Conservation (phyloP, 352 stramenopile genomes). For the Pythium utonaiense region DNA sequence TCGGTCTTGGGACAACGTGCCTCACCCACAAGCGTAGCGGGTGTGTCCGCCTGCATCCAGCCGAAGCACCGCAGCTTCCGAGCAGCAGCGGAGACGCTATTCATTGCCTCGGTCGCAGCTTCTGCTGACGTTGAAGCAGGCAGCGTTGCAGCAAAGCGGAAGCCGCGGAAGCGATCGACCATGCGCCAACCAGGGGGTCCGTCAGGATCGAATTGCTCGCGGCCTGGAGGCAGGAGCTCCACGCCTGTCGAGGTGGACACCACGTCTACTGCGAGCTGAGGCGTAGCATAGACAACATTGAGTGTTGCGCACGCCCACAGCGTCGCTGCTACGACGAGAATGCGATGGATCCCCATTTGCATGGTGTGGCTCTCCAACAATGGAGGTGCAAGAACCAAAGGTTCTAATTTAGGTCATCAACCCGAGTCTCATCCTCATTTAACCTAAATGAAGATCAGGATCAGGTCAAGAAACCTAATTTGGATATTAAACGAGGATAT, state of each 20-base stretch:
- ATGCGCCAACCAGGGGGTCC: constrained; percentile 16
- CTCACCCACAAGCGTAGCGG: constrained; percentile 9
- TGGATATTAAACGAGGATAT: neutral
- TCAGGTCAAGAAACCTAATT: no score
- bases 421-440: no score
- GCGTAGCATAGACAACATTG: neutral
- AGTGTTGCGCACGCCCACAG: neutral
- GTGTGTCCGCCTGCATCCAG: constrained; percentile 15
- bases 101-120: neutral
- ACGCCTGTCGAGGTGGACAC: neutral
- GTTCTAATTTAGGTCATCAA: constrained; percentile 8
- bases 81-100: neutral
- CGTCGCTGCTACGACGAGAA: neutral
- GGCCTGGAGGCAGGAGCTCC: neutral
- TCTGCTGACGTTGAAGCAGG: neutral
- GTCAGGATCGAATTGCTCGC: constrained; percentile 2
- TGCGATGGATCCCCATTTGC: no score
- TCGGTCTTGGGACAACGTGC: constrained; percentile 11
- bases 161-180: constrained; percentile 19
- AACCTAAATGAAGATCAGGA: no score
- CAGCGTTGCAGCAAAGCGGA: constrained; percentile 14
- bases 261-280: constrained; percentile 12
- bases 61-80: constrained; percentile 13
- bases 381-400: no score
- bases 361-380: no score